A percentile compares a stretch with the other conserved stretches of the same genome.
These are phyloP conservation scores for Diaporthe sp. DNA, from an alignment of 2,329 filamentous ascomycete species.

Conservation along the genomic window DNA sequence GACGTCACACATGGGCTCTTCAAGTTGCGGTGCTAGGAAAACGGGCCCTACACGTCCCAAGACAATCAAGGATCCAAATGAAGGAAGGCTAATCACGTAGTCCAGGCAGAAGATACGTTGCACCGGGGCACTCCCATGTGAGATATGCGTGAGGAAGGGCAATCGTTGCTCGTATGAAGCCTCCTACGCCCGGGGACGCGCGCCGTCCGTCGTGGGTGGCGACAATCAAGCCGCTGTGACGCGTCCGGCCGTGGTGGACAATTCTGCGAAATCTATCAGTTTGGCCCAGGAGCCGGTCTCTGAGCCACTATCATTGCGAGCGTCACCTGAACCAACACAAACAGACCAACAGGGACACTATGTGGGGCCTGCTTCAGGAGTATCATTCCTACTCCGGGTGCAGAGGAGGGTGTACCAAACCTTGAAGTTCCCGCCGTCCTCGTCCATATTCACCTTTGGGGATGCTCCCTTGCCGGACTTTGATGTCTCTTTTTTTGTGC, in stretches of 20 bases:
- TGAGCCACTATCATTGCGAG: conserved; percentile 43
- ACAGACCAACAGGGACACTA: conserved; percentile 58
- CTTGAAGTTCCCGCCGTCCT: conserved; percentile 48
- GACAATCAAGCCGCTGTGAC: conserved; percentile 3
- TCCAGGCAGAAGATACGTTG: conserved; percentile 52
- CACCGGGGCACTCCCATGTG: conserved; percentile 51
- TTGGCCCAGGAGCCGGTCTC: not conserved
- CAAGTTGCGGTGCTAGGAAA: not conserved
- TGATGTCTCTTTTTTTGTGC: conserved; percentile 53
- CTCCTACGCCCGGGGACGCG: conserved; percentile 57
- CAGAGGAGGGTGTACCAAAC: conserved; percentile 59
- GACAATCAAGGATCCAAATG: no score
- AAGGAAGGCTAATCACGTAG: not conserved
- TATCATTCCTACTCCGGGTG: conserved; percentile 60
- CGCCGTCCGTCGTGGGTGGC: conserved; percentile 49
- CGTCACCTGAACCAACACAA: conserved; percentile 57
- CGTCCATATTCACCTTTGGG: conserved; percentile 60
- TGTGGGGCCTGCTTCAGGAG: conserved; percentile 57
- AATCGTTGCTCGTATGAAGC: conserved; percentile 59
- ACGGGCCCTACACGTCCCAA: no score
- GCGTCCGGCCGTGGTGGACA: conserved; percentile 30
- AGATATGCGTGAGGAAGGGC: conserved; percentile 45
- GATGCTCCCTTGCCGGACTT: conserved; percentile 59
- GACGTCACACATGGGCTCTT: not conserved
- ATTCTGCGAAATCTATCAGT: not conserved